These are phyloP conservation scores for Podospora pseudopauciseta DNA, from an alignment of 495 filamentous ascomycete genomes.

Conservation along the genomic window DNA sequence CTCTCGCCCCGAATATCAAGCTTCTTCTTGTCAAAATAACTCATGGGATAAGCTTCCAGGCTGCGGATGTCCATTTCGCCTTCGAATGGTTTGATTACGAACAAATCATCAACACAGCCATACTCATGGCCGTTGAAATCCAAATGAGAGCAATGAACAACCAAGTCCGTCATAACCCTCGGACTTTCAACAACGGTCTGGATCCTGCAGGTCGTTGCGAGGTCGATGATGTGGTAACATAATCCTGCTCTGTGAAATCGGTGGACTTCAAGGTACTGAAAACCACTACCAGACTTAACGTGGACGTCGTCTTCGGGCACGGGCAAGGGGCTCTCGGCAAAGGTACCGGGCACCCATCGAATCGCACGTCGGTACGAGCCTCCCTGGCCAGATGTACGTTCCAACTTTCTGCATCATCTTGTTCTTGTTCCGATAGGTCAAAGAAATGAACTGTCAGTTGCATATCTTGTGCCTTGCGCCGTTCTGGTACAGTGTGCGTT, in stretches of 20 bases:
- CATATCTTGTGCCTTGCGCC: no score
- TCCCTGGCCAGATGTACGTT: no score
- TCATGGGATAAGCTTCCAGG: conserved; percentile 35
- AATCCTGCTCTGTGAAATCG: background rate
- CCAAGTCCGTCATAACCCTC: background rate
- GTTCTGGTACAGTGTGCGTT: no score
- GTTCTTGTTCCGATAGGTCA: no score
- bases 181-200: background rate
- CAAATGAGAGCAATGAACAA: conserved; percentile 27
- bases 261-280: no score
- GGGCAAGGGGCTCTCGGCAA: no score
- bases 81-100: conserved; percentile 35
- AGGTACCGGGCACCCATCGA: no score
- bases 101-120: conserved; percentile 29
- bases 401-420: no score
- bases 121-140: conserved; percentile 39
- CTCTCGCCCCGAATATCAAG: conserved; percentile 29
- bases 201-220: background rate
- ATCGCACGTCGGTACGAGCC: no score
- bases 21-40: background rate
- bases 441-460: no score
- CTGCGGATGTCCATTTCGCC: conserved; percentile 30
- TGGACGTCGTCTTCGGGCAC: no score
- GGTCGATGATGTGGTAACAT: background rate
- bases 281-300: no score